Percentiles rank a stretch among this genome's conserved stretches.
These are phyloP conservation scores for Colletotrichum chlorophyti DNA, from an alignment of 2,329 filamentous ascomycete genomes.

Conservation along the genomic window DNA sequence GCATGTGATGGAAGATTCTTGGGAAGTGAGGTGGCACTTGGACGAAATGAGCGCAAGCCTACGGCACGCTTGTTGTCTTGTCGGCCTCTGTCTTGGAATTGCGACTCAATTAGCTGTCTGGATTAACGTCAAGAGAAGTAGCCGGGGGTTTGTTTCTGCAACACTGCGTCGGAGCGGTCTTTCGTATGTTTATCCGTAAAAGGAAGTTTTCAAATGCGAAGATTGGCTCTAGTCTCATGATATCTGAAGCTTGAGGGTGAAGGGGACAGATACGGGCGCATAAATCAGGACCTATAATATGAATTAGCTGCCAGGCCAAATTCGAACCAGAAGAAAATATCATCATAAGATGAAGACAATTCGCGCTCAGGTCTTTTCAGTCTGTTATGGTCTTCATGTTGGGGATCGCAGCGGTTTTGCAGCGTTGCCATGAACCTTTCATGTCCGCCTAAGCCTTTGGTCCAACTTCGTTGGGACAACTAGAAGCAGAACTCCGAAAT, in stretches of 20 bases:
- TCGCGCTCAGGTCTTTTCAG: conserved; percentile 78
- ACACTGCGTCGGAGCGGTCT: too few species aligned
- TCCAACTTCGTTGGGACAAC: conserved; percentile 51
- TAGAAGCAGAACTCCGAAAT: conserved; percentile 59
- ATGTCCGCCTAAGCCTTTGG: conserved; percentile 68
- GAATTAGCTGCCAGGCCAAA: not conserved
- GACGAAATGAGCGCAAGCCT: too few species aligned
- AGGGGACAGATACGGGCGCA: not conserved
- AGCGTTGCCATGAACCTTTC: conserved; percentile 28
- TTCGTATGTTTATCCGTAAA: not conserved
- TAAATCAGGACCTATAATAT: not conserved
- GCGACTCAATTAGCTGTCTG: too few species aligned
- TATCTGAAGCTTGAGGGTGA: not conserved
- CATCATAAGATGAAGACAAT: not conserved
- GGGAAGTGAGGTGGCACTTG: too few species aligned
- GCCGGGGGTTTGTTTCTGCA: too few species aligned
- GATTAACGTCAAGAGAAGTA: too few species aligned
- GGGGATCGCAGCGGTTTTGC: conserved; percentile 58
- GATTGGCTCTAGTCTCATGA: not conserved
- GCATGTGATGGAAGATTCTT: too few species aligned
- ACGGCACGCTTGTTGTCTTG: too few species aligned
- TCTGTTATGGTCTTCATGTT: conserved; percentile 61
- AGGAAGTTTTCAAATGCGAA: too few species aligned
- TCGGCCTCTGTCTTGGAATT: too few species aligned
- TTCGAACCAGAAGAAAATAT: not conserved